phyloP scores from a whole-genome alignment of 306 rosid species.

The Psophocarpus tetragonolobus region DNA sequence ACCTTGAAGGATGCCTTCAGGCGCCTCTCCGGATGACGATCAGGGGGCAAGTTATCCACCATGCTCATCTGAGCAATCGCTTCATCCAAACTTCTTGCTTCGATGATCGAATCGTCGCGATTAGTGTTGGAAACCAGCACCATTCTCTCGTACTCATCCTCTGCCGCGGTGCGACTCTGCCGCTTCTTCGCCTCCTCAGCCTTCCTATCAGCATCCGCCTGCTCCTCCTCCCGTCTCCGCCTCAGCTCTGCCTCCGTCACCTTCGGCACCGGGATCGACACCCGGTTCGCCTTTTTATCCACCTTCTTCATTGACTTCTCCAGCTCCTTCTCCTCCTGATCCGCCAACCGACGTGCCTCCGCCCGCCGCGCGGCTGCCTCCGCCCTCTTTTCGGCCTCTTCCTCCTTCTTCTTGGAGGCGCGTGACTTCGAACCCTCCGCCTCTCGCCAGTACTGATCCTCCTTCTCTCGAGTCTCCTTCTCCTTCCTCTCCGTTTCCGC shows the following conservation, averaged over 20 bases:
- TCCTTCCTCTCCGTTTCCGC: constrained; percentile 77
- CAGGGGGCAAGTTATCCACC: constrained; percentile 63
- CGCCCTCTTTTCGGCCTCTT: constrained; percentile 87
- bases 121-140: constrained; percentile 78
- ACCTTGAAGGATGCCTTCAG: constrained; percentile 97
- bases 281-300: constrained; percentile 83
- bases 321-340: constrained; percentile 87
- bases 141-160: constrained; percentile 93
- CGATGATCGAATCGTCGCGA: constrained; percentile 82
- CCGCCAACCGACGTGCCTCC: constrained; percentile 88
- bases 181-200: constrained; percentile 65
- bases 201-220: constrained; percentile 57
- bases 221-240: constrained; percentile 69
- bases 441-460: constrained; percentile 81
- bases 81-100: constrained; percentile 83
- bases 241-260: constrained; percentile 81
- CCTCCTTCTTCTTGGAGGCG: constrained; percentile 89
- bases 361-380: constrained; percentile 75
- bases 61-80: constrained; percentile 75
- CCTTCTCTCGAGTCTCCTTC: constrained; percentile 65
- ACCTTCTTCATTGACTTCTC: constrained; percentile 69
- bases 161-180: constrained; percentile 77
- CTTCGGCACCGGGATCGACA: constrained; percentile 81
- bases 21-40: constrained; percentile 91
- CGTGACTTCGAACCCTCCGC: constrained; percentile 91